These are phyloP conservation scores for Sordariomycetes sp. DNA, from an alignment of 2,329 filamentous ascomycete genomes.

Conservation along the genomic window DNA sequence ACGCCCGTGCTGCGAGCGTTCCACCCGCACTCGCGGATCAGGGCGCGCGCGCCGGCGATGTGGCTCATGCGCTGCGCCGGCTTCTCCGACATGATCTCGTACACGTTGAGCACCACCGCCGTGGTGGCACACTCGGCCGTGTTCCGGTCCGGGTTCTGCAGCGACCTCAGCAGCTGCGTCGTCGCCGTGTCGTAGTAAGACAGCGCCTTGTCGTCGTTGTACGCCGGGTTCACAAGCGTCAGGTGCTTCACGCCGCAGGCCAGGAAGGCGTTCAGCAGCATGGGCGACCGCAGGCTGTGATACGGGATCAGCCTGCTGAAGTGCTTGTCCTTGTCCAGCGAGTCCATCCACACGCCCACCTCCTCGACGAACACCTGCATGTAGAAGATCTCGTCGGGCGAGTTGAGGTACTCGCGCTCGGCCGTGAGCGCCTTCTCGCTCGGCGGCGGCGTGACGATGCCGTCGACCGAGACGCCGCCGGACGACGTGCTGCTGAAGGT, in stretches of 20 bases:
- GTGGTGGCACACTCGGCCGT: slow-evolving; percentile 77
- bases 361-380: slow-evolving; percentile 91
- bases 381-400: slow-evolving; percentile 70
- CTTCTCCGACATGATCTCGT: slow-evolving; percentile 82
- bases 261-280: slow-evolving; percentile 81
- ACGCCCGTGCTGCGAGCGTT: slow-evolving; percentile 68
- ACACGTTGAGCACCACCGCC: slow-evolving; percentile 81
- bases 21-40: slow-evolving; percentile 88
- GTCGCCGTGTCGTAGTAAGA: slow-evolving; percentile 83
- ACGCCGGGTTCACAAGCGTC: slow-evolving; percentile 56
- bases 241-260: slow-evolving; percentile 82
- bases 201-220: slow-evolving; percentile 65
- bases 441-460: slow-evolving; percentile 27
- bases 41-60: slow-evolving; percentile 70
- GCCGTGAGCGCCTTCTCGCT: slow-evolving; percentile 21
- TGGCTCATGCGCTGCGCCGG: slow-evolving; percentile 78
- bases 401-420: slow-evolving; percentile 55
- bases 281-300: slow-evolving; percentile 68
- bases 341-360: slow-evolving; percentile 90
- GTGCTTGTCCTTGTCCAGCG: slow-evolving; percentile 74
- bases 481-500: slow-evolving; percentile 3
- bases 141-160: slow-evolving; percentile 79
- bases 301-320: slow-evolving; percentile 80
- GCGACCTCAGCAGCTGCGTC: slow-evolving; percentile 59
- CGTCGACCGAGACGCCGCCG: slow-evolving; percentile 9